Conservation (phyloP, 805 yeast species). For the Yamadazyma scolyti region DNA sequence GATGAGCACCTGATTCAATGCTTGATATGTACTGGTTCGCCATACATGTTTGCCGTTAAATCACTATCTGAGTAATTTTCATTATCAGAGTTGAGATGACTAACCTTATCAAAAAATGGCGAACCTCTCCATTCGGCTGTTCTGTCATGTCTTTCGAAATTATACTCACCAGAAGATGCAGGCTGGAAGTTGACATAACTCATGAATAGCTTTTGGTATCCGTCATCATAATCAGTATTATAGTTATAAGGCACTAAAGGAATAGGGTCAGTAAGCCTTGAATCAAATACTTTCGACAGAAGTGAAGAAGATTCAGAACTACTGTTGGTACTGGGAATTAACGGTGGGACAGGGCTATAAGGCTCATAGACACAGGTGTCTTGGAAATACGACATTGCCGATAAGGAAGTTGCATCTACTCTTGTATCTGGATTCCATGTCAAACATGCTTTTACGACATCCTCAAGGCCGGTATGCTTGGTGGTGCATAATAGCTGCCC, state of each 20-base stretch:
- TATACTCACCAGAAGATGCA: no score
- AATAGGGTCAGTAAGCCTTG: conserved; percentile 6
- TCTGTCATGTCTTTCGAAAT: no score
- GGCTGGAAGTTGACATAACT: no score
- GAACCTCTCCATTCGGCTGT: no score
- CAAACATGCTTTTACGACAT: conserved; percentile 45
- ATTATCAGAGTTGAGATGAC: no score
- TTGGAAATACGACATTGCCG: conserved; percentile 52
- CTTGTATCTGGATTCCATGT: conserved; percentile 79
- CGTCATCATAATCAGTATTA: conserved; percentile 20
- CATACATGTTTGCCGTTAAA: no score
- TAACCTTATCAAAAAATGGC: no score
- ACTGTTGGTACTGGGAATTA: not conserved
- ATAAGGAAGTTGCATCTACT: conserved; percentile 46
- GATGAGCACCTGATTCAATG: no score
- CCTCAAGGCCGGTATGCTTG: conserved; percentile 1
- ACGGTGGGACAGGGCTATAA: not conserved
- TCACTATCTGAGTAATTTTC: no score
- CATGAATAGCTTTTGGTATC: conserved; percentile 15
- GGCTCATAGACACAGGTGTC: conserved; percentile 26
- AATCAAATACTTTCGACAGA: not conserved
- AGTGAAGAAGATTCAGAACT: not conserved
- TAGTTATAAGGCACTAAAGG: no score
- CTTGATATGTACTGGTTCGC: no score
- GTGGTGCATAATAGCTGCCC: conserved; percentile 13